A percentile compares a stretch with the other conserved stretches of the same genome.
These are phyloP conservation scores for Solanum medicagineum DNA, from an alignment of 257 asterid species.

Conservation along the genomic window DNA sequence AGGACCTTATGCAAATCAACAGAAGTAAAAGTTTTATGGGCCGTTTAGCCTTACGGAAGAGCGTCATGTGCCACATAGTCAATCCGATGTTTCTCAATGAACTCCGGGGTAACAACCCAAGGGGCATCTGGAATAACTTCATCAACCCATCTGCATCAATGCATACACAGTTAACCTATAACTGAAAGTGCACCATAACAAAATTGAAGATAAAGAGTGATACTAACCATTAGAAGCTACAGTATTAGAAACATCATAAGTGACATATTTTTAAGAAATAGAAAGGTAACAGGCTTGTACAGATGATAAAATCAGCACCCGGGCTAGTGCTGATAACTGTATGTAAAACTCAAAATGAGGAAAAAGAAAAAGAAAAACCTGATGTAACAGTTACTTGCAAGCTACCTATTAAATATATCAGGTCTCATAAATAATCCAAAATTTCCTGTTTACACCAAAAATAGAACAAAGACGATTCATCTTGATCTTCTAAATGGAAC, in stretches of 20 bases:
- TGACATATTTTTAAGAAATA: not conserved
- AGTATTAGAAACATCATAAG: not conserved
- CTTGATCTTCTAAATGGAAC: not conserved
- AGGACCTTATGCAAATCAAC: not conserved
- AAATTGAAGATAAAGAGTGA: not conserved
- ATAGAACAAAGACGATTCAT: not conserved
- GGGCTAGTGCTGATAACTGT: not conserved
- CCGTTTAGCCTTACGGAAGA: conserved; percentile 66
- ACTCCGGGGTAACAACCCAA: conserved; percentile 88
- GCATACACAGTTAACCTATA: not conserved
- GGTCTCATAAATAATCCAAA: not conserved
- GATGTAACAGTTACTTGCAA: not conserved
- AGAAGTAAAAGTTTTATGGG: not conserved
- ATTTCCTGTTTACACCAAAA: not conserved
- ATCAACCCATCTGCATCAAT: conserved; percentile 84
- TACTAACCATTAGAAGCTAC: not conserved
- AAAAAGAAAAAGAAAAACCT: not conserved
- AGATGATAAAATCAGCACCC: not conserved
- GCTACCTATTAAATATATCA: not conserved
- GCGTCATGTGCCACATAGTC: conserved; percentile 95
- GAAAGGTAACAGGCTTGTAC: not conserved
- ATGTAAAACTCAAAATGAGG: not conserved
- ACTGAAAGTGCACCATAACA: not conserved
- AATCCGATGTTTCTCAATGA: conserved; percentile 71
- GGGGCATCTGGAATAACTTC: conserved; percentile 98